Evolutionary conservation across 352 stramenopile species (phyloP), one percentile per base, ranked within the genome.

Genomic region (Achlya hypogyna): DNA sequence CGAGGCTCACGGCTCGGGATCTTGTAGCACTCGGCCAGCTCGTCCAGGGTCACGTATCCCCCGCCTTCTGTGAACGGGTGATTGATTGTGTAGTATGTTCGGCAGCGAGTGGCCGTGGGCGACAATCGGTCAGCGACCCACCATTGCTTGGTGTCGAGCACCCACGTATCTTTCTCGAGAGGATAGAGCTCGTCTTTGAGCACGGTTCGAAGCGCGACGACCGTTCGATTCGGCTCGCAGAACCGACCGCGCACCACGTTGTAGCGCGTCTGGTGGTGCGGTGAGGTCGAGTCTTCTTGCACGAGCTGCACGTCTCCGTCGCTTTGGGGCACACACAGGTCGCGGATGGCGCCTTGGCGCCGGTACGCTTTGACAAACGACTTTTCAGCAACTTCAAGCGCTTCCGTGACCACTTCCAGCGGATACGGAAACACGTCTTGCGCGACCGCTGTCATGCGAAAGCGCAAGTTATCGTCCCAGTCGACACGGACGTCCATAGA

Each of bases 91-190:
- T 58, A 65, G 18, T 58, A 65, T 9, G 22, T 42, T 2, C 59
- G 27, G 35, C 47, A n/a, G 20, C 59, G 42, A 4, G 59, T 65
- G 16, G n/a, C 27, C 27, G 35, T 27, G 9, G 59, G n/a, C 1
- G 10, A 35, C 8, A 40, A 18, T 35, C 59, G 59, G 29, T 49
- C 35, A 42, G 59, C 59, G 14, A 65, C 42, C 2, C 47, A 22
- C 59, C 59, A 65, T 29, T 58, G 32, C 27, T 56, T 65, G 23
- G 59, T 65, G 32, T 54, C 16, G 16, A 53, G 14, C 14, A 43
- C 43, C 59, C 59, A 65, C 40, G 35, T 65, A 16, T 54, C 53
- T 16, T 34, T 34, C 22, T 65, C 58, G 2, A 32, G 29, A 10
- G 58, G 58, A 32, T 58, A 34, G 4, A 38, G 14, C 14, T 53